Evolutionary conservation across 805 yeast genomes (phyloP), one percentile per base, ranked within the genome.

Genomic region (Cyberlindnera maritima): DNA sequence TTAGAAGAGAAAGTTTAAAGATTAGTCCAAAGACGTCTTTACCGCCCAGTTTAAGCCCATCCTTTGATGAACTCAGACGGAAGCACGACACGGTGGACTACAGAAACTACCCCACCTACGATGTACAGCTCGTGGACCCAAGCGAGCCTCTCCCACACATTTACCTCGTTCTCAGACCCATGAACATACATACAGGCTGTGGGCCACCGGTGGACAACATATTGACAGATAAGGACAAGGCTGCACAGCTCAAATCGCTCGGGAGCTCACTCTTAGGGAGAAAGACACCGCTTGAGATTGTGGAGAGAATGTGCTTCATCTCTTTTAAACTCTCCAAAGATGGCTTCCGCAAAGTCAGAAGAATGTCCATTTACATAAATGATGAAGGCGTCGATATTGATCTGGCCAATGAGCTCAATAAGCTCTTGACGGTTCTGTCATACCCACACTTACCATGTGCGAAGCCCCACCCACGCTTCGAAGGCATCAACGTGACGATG

Each of bases 261-360:
- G 38, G 44, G 20, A 13, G n/a, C n/a, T 33, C 38, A 12, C 14
- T 41, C 6, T 14, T 33, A 21, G 12, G 6, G 4, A 13, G 21
- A 17, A 14, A 18, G 7, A 41, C 44, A 3, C 44, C 44, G 2
- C 21, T 6, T 3, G 44, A 41, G 39, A 14, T 29, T 14, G 44
- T 41, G 13, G 39, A 41, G 21, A 25, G 44, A 20, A 35, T 41
- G 44, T 35, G 44, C 14, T 14, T 20, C 10, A 20, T 35, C n/a
- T 17, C 19, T 3, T 36, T 41, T 29, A 35, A 15, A 10, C 19
- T 26, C 7, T 35, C 44, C n/a, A 41, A 39, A 17, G 39, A 41
- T 19, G 36, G 36, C 3, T 36, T 17, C 17, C 10, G 10, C 13
- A 5, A 33, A 12, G 20, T 41, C 2, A 35, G 44, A 28, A 21